Evolutionary conservation across 306 rosid genomes (phyloP), one percentile per base, ranked within the genome.

Genomic region (Calophaca sinica): DNA sequence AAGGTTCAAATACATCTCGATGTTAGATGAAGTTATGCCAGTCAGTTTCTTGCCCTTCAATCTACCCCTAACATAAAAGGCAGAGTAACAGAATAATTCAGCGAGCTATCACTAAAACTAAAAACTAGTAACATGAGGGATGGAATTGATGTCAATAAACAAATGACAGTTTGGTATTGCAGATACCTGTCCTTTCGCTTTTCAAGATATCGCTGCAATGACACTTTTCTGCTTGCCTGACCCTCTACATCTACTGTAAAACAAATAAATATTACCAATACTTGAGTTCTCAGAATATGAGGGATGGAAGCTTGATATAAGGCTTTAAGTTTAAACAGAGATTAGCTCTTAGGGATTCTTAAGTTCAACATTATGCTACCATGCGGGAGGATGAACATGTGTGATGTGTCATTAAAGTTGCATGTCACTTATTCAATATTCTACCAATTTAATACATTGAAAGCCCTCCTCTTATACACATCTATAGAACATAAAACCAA

Each of bases 111-210:
- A 86, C 70, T 14, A 55, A 71, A 77, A 31, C 42, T 72, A 59
- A 62, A n/a, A 65, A 44, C 75, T 5, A 29, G 66, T 13, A 78
- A 41, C 20, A 76, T 13, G 58, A 45, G 50, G 51, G 75, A 62
- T 29, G 38, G 55, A 62, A 67, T 79, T 50, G 39, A 36, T 36
- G 54, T 55, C 63, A 36, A 41, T 46, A 55, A 59, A 74, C 60
- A 71, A 65, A 73, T 41, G 50, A 61, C 62, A 71, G 82, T 49
- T 50, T 33, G 52, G 38, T 13, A 33, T 5, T 38, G 44, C 68
- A 31, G 68, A 14, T 73, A 93, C 98, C 98, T 93, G 87, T 90
- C 96, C 75, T 89, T 96, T 69, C 91, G 85, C 91, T 96, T 96
- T 80, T 92, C 98, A 58, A 2, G 90, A 80, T 92, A 96, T 76